Percentiles rank a stretch among this genome's conserved stretches.
Evolutionary conservation across 2,329 filamentous ascomycete species (phyloP).

Genomic region (Aureobasidium leucospermi): DNA sequence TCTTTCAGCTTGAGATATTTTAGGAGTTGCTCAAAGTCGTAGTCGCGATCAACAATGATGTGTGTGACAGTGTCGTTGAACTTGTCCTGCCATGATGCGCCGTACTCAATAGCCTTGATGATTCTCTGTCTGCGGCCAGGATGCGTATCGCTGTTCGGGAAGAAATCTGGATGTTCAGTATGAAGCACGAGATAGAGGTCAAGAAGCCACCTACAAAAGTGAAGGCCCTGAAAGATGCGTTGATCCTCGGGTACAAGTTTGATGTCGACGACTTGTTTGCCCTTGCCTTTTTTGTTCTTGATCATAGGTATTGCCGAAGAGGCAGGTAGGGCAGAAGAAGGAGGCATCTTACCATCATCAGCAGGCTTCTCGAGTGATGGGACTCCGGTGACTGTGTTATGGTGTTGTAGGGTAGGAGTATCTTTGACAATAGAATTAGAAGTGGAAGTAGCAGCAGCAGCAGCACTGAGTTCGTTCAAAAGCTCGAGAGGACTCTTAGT

Average conservation of each 20-base stretch:
- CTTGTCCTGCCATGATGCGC: conserved; percentile 61
- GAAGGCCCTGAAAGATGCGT: conserved; percentile 24
- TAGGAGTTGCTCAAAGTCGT: conserved; percentile 59
- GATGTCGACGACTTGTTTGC: conserved; percentile 14
- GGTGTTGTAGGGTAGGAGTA: background rate
- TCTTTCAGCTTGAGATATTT: conserved; percentile 43
- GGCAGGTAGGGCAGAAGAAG: conserved; percentile 13
- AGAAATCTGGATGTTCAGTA: conserved; percentile 49
- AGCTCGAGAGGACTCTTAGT: background rate
- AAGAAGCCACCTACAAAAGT: conserved; percentile 22
- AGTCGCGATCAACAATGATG: conserved; percentile 65
- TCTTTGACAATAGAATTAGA: conserved; percentile 4
- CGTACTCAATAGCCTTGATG: conserved; percentile 64
- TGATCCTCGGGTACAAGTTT: conserved; percentile 20
- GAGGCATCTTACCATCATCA: conserved; percentile 16
- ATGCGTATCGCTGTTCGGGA: conserved; percentile 71
- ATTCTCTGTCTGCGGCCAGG: conserved; percentile 63
- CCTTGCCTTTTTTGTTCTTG: conserved; percentile 4
- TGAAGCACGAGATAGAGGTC: background rate
- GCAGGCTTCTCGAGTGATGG: background rate
- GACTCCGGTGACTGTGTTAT: conserved; percentile 13
- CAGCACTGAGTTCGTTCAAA: background rate
- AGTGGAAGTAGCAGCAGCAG: background rate
- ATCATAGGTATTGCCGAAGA: conserved; percentile 8
- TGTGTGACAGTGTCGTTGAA: conserved; percentile 59